Conservation (phyloP, 805 yeast genomes). For the Candida ficus region DNA sequence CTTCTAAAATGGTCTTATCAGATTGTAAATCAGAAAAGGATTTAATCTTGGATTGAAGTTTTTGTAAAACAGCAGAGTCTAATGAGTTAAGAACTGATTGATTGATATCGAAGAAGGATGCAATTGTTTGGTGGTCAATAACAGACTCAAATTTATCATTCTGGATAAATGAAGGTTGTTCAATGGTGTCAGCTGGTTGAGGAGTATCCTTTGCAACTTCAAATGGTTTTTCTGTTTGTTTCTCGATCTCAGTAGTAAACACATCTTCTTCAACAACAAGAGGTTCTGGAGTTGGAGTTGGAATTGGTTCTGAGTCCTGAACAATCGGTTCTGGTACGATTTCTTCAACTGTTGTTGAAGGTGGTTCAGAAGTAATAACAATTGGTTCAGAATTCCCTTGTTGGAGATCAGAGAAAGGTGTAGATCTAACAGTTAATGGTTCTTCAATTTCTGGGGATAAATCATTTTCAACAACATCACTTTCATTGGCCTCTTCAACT, state of each 20-base stretch:
- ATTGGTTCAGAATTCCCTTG: no score
- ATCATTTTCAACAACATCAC: neutral
- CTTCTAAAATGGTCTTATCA: constrained; percentile 31
- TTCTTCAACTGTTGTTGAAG: no score
- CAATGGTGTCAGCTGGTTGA: constrained; percentile 1
- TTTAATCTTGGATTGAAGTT: constrained; percentile 27
- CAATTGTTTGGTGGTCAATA: constrained; percentile 18
- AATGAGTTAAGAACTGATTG: constrained; percentile 17
- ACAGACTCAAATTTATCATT: neutral
- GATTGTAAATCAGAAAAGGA: constrained; percentile 35
- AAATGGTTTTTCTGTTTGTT: constrained; percentile 4
- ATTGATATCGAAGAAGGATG: constrained; percentile 32
- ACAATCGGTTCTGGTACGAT: no score
- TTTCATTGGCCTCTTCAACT: neutral
- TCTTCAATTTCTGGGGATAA: constrained; percentile 2
- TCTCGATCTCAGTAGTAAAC: neutral
- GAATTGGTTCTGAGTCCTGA: neutral
- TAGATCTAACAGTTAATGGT: no score
- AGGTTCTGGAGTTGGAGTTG: neutral
- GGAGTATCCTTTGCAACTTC: constrained; percentile 13
- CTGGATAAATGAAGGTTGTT: neutral
- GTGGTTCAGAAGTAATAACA: no score
- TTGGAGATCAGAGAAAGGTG: no score
- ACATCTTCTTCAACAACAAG: neutral
- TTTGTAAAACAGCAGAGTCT: constrained; percentile 20